These are phyloP conservation scores for Talaromyces sp. DNA, from an alignment of 2,329 filamentous ascomycete species.

Conservation along the genomic window DNA sequence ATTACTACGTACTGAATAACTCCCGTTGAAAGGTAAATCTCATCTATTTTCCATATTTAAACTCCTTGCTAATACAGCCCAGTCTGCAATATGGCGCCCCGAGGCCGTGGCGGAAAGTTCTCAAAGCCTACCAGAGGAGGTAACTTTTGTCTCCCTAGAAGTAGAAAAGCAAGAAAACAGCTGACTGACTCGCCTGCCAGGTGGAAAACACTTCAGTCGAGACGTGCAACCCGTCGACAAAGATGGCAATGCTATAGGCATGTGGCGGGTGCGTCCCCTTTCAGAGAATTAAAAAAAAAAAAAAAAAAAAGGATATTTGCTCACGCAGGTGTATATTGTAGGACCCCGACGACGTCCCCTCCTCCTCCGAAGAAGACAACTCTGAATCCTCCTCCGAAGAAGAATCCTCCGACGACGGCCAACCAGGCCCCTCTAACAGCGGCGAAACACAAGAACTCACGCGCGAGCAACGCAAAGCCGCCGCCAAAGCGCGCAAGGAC, in stretches of 20 bases:
- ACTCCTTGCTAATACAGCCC: neutral
- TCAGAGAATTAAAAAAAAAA: neutral
- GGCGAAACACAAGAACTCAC: constrained; percentile 51
- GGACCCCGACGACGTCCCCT: constrained; percentile 33
- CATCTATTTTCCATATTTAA: neutral
- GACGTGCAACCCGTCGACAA: constrained; percentile 82
- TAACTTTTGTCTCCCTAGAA: neutral
- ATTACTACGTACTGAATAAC: too few species aligned
- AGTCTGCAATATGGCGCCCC: constrained; percentile 12
- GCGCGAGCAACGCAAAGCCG: constrained; percentile 81
- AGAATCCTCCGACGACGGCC: constrained; percentile 45
- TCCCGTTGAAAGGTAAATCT: too few species aligned
- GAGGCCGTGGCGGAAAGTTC: constrained; percentile 15
- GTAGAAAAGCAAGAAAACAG: neutral
- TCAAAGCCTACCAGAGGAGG: constrained; percentile 16
- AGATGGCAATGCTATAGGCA: constrained; percentile 81
- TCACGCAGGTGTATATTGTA: constrained; percentile 9
- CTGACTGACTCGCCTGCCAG: constrained; percentile 41
- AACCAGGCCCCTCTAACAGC: constrained; percentile 45
- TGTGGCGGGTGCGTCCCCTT: constrained; percentile 64
- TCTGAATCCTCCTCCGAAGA: constrained; percentile 34
- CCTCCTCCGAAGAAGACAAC: constrained; percentile 45
- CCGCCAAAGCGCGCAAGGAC: constrained; percentile 85
- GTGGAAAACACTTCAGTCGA: constrained; percentile 92
- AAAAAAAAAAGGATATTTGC: neutral